Base-by-base conservation (phyloP, 2,329 filamentous ascomycete genomes). In the Tolypocladium nubicola region DNA sequence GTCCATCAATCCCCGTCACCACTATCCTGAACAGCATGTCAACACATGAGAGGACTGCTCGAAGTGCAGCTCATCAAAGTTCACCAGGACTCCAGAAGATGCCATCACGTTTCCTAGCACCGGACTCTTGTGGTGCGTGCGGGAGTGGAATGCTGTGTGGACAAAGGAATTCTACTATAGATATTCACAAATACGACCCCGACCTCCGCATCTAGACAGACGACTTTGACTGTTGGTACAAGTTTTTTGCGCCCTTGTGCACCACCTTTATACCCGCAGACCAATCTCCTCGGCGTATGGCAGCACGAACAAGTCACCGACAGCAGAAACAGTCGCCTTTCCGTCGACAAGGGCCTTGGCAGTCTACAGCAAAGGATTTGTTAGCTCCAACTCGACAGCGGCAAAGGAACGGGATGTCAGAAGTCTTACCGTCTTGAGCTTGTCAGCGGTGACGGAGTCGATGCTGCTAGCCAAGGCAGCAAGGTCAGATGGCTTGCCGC, bases 241-340 rank as follows among this genome's bases (percentile, higher is more conserved):
- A 68, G 68, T 54, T 59, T 58, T 49, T 37, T 23, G 26, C 59
- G 65, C 64, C 65, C 65, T 61, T 63, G 64, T 61, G 62, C 65
- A 60, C 61, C 59, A 64, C 59, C 63, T 84, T 83, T 95, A 99
- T 83, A 96, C 90, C 73, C 87, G 90, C 71, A 99, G 83, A 67
- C 93, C 95, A 73, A 99, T 81, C 71, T 99, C 94, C 76, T 92
- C 89, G 64, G 91, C 94, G 71, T 87, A 99, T 58, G 94, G 94
- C 71, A 99, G 85, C 68, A 87, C 82, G 75, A 90, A 88, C 67
- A 99, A 82, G 73, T 99, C 94, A 73, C 94, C 94, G 61, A 97
- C 91, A 59, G 90, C 82, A 61, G 90, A 88, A 62, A 97, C 89
- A 56, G 90, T 87, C 55, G 93, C 92, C 82, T 92, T 97, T 75